Conservation (phyloP, 2,329 filamentous ascomycete genomes). For the Arthrobotrys entomopaga region DNA sequence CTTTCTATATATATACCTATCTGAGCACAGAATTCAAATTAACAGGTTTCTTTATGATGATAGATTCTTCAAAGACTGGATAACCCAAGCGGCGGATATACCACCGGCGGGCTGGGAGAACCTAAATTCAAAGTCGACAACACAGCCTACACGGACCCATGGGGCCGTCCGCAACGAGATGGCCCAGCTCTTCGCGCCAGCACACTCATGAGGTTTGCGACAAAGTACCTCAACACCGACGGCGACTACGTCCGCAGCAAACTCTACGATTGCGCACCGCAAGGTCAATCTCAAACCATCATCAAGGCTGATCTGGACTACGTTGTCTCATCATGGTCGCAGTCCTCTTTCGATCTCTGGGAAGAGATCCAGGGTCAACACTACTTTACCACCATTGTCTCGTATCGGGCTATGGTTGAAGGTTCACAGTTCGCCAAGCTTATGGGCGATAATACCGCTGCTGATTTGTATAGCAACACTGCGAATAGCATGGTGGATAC, state of each 20-base stretch:
- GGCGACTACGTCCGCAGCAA: constrained; percentile 60
- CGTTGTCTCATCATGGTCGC: constrained; percentile 63
- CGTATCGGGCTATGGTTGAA: constrained; percentile 71
- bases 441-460: constrained; percentile 70
- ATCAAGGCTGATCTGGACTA: constrained; percentile 65
- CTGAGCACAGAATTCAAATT: constrained; percentile 59
- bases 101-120: constrained; percentile 62
- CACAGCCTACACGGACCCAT: constrained; percentile 61
- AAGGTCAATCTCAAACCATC: constrained; percentile 60
- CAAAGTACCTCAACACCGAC: constrained; percentile 61
- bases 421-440: constrained; percentile 73
- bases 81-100: constrained; percentile 60
- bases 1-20: neutral
- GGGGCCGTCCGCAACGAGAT: constrained; percentile 64
- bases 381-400: constrained; percentile 79
- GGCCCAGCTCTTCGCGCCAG: constrained; percentile 62
- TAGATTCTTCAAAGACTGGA: constrained; percentile 61
- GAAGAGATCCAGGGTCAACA: constrained; percentile 67
- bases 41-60: neutral
- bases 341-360: constrained; percentile 64
- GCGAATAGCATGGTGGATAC: constrained; percentile 78
- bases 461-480: constrained; percentile 66
- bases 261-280: constrained; percentile 62
- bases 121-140: constrained; percentile 63
- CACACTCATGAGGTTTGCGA: constrained; percentile 63